Evolutionary conservation across 176 grass and related monocot species (phyloP).

Genomic region (Eragrostis curvula): DNA sequence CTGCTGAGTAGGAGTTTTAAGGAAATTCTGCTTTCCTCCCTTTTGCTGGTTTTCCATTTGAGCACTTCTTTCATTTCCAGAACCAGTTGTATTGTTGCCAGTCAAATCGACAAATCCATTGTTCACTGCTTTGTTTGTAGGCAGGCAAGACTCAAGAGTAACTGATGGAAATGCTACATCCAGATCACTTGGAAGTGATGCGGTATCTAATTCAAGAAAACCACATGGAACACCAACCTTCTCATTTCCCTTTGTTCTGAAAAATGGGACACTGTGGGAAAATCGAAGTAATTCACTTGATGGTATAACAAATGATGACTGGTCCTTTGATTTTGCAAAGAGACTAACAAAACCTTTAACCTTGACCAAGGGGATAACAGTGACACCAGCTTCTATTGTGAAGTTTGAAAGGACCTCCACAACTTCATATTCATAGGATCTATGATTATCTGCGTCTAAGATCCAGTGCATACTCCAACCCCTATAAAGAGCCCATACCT

Average conservation of each 20-base stretch:
- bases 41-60: conserved; percentile 22
- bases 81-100: conserved; percentile 7
- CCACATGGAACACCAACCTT: conserved; percentile 53
- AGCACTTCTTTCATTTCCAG: conserved; percentile 19
- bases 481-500: conserved; percentile 78
- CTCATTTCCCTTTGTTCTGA: conserved; percentile 62
- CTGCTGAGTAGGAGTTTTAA: conserved; percentile 29
- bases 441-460: conserved; percentile 54
- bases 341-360: conserved; percentile 68
- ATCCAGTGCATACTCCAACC: conserved; percentile 71
- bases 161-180: conserved; percentile 56
- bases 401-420: conserved; percentile 79
- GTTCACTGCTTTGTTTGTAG: background rate
- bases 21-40: conserved; percentile 33
- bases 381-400: conserved; percentile 40
- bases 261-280: conserved; percentile 71
- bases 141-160: conserved; percentile 43
- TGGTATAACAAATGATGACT: conserved; percentile 59
- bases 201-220: conserved; percentile 73
- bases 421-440: conserved; percentile 60
- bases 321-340: conserved; percentile 54
- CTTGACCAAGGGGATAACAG: conserved; percentile 62
- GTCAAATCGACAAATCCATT: background rate
- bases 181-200: conserved; percentile 67
- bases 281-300: conserved; percentile 63